A percentile compares a stretch with the other conserved stretches of the same genome.
phyloP scores from a whole-genome alignment of 768 basidiomycete genomes.

The Termitomyces heimii region DNA sequence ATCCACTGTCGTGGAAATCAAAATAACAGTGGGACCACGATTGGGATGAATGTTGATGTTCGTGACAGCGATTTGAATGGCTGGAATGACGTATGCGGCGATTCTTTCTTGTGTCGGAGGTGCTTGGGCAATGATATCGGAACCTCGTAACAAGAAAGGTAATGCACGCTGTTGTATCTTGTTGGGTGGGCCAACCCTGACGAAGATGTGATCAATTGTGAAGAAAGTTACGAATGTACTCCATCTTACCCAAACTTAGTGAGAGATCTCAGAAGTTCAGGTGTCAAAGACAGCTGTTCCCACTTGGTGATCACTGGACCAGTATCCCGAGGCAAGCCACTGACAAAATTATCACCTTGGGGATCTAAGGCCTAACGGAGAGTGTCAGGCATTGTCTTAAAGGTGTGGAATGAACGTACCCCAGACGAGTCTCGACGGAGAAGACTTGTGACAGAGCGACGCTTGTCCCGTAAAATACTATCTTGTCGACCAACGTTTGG shows the following conservation, averaged over 20 bases:
- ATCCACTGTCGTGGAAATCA: conserved; percentile 97
- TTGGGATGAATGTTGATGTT: conserved; percentile 50
- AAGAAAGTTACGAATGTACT: background rate
- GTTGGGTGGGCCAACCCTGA: conserved; percentile 92
- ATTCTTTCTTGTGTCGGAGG: conserved; percentile 98
- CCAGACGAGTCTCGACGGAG: conserved; percentile 71
- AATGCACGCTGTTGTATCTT: conserved; percentile 98
- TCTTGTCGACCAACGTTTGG: conserved; percentile 38
- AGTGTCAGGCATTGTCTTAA: conserved; percentile 5
- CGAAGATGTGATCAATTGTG: conserved; percentile 5
- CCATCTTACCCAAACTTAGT: conserved; percentile 85
- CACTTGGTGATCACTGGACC: conserved; percentile 90
- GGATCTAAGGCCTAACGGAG: conserved; percentile 43
- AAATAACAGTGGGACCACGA: conserved; percentile 82
- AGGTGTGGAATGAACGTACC: conserved; percentile 36
- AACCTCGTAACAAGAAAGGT: conserved; percentile 88
- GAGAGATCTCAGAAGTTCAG: conserved; percentile 84
- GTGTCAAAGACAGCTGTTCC: conserved; percentile 85
- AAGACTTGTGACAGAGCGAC: conserved; percentile 65
- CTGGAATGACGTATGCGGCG: conserved; percentile 93
- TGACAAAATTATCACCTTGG: conserved; percentile 50
- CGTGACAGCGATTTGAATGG: conserved; percentile 75
- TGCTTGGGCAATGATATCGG: conserved; percentile 98
- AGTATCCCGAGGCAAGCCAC: conserved; percentile 53
- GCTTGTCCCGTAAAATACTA: conserved; percentile 53